phyloP scores from a whole-genome alignment of 2,329 filamentous ascomycete genomes.

The Fusarium sp. region DNA sequence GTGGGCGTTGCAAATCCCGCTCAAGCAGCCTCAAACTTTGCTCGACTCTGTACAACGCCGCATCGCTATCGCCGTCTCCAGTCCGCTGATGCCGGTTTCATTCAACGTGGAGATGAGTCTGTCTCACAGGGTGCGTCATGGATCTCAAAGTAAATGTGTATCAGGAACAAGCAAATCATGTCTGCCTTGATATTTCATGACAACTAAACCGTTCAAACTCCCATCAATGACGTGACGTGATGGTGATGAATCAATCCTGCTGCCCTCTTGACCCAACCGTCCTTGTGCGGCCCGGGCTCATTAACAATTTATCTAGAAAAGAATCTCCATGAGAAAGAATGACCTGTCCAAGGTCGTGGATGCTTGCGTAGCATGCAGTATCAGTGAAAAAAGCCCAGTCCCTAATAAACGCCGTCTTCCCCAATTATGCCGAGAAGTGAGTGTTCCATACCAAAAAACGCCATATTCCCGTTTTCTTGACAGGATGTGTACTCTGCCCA shows the following conservation, averaged over 20 bases:
- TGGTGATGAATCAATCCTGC: conserved; percentile 14
- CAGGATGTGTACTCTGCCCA: conserved; percentile 34
- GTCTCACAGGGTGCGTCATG: conserved; percentile 8
- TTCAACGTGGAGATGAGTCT: background rate
- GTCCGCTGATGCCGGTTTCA: background rate
- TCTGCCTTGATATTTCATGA: conserved; percentile 38
- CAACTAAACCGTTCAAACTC: conserved; percentile 27
- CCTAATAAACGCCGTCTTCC: conserved; percentile 40
- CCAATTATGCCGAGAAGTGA: conserved; percentile 39
- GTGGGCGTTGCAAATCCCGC: background rate
- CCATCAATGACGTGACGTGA: conserved; percentile 23
- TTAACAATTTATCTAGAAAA: conserved; percentile 46
- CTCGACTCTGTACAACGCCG: background rate
- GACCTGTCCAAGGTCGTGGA: conserved; percentile 43
- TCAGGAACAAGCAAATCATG: conserved; percentile 34
- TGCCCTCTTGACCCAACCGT: conserved; percentile 29
- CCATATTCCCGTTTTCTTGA: conserved; percentile 41
- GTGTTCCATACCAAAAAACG: conserved; percentile 37
- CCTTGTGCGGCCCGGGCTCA: conserved; percentile 35
- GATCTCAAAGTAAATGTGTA: background rate
- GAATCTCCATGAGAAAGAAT: conserved; percentile 31
- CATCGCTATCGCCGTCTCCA: background rate
- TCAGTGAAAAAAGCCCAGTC: conserved; percentile 20
- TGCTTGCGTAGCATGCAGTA: conserved; percentile 41
- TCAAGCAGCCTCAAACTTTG: conserved; percentile 14